These are phyloP conservation scores for Dactylorhiza incarnata DNA, from an alignment of 106 monocot genomes.

Conservation along the genomic window DNA sequence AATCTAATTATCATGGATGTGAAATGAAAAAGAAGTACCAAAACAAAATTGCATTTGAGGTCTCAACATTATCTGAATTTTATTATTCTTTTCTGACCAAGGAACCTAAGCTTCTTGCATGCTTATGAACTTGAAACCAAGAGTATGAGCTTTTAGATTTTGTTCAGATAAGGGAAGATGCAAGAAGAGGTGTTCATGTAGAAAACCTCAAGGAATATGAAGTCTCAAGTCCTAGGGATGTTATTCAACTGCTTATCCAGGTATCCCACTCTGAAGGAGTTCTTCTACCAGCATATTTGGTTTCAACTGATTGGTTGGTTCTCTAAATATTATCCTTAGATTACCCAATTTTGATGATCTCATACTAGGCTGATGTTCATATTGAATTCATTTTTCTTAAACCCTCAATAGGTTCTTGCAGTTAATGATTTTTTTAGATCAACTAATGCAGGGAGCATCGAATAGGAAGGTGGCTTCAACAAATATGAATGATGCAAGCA, in stretches of 20 bases:
- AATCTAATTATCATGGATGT: neutral
- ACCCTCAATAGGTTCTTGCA: neutral
- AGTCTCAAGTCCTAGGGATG: conserved; percentile 85
- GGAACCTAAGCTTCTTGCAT: neutral
- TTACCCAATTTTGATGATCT: neutral
- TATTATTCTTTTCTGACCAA: neutral
- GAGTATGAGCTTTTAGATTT: neutral
- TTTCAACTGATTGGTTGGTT: neutral
- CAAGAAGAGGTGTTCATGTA: conserved; percentile 84
- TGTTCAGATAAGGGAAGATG: conserved; percentile 83
- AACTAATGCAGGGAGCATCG: conserved; percentile 60
- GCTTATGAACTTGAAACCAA: conserved; percentile 3
- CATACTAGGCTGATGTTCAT: neutral
- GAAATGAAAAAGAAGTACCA: neutral
- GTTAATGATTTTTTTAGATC: neutral
- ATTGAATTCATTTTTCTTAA: neutral
- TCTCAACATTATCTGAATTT: neutral
- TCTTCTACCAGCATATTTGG: neutral
- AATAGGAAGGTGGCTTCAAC: conserved; percentile 93
- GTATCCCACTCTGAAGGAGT: neutral
- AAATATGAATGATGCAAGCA: conserved; percentile 95
- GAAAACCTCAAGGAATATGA: conserved; percentile 82
- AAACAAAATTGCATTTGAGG: neutral
- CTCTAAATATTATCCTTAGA: neutral
- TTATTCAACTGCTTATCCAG: conserved; percentile 93